Base-by-base conservation (phyloP, 208 protist species). In the Acanthamoeba triangularis region DNA sequence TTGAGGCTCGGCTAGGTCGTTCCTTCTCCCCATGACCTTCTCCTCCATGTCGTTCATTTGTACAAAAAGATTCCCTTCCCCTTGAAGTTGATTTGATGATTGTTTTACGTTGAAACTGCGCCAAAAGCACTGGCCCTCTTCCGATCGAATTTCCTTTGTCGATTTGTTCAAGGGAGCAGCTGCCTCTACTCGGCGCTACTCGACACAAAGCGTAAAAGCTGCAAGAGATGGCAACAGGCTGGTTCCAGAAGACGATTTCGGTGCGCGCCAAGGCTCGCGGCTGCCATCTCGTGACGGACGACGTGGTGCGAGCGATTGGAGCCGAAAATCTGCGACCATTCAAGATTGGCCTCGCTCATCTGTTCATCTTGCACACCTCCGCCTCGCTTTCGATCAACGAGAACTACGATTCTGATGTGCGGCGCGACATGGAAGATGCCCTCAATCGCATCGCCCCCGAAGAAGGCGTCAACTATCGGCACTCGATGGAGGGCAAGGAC, bases 301-400 rank as follows among this genome's bases (percentile, higher is more conserved):
- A 88, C 11, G 80, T 88, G 18, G 35, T 65, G 25, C 37, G 80
- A 6, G 30, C 23, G 52, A 47, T 88, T 14, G 80, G 80, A 6
- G 16, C 20, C 28, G 80, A 88, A 30, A 80, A 54, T 63, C 52
- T 88, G 80, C 80, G 49, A 16, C 41, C 20, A 23, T 88, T 88
- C 80, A 88, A 88, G 25, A 30, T 80, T 7, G 92, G 95, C 37
- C 35, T 96, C 0, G 56, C 63, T 72, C 49, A 97, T 56, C 37
- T 97, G 5, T 97, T 97, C 41, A 96, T 97, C 49, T 94, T 95
- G 37, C 97, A 97, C 69, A 97, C 97, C 33, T 95, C 65, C 18
- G 96, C 97, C 37, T 87, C 93, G 23, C 95, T 97, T 14, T 96
- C 95, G 28, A 33, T 97, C 61, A 97, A 97, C 94, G 97, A 97